Percentiles rank a stretch among this genome's conserved stretches.
These are phyloP conservation scores for Parathielavia appendiculata DNA, from an alignment of 495 filamentous ascomycete species.

Conservation along the genomic window DNA sequence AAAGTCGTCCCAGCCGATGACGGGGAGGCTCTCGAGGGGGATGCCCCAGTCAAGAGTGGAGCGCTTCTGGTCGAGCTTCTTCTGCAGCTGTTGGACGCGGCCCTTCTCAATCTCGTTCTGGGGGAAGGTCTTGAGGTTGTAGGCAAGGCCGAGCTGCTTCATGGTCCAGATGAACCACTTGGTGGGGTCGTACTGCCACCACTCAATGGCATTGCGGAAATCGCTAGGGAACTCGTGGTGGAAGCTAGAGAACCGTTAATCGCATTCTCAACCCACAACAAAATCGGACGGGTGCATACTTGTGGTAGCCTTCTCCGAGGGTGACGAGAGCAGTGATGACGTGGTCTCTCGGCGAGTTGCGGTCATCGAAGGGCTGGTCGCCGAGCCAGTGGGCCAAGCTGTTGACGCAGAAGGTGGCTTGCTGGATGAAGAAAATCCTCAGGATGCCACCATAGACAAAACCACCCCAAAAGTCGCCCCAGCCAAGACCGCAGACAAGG, in stretches of 20 bases:
- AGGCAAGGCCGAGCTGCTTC: constrained; percentile 92
- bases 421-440: constrained; percentile 96
- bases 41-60: constrained; percentile 89
- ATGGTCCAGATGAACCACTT: constrained; percentile 95
- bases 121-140: constrained; percentile 95
- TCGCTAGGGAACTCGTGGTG: constrained; percentile 99
- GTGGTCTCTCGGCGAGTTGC: constrained; percentile 96
- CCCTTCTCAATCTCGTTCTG: constrained; percentile 99
- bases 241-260: constrained; percentile 48
- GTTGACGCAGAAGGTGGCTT: constrained; percentile 99
- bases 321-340: constrained; percentile 93
- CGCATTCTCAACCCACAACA: no score
- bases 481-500: constrained; percentile 76
- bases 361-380: constrained; percentile 98
- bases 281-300: constrained; percentile 29
- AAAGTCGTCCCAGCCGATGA: constrained; percentile 96
- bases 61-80: constrained; percentile 98
- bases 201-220: constrained; percentile 97
- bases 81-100: constrained; percentile 92
- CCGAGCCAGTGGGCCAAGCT: constrained; percentile 98
- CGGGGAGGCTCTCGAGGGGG: constrained; percentile 87
- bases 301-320: constrained; percentile 97
- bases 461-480: constrained; percentile 86
- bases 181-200: constrained; percentile 98
- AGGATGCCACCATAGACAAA: constrained; percentile 95